Percentiles rank a stretch among this genome's conserved stretches.
Conservation (phyloP, 306 rosid species). For the Neltuma alba region DNA sequence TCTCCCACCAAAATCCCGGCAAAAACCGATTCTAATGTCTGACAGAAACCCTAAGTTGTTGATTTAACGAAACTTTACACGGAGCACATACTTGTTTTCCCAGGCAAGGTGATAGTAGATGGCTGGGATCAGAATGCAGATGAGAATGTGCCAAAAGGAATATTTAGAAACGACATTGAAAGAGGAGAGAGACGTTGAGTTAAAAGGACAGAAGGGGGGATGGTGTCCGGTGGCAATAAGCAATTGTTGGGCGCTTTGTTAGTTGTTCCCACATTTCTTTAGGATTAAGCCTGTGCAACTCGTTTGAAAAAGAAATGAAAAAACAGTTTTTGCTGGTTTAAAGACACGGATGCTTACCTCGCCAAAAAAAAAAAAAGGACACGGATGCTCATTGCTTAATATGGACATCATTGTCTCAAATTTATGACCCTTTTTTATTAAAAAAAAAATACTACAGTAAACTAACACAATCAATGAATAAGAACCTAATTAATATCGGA, state of each 20-base stretch:
- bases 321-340: background rate
- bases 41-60: slow-evolving; percentile 26
- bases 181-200: slow-evolving; percentile 3
- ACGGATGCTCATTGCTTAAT: background rate
- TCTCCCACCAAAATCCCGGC: slow-evolving; percentile 28
- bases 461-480: background rate
- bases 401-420: background rate
- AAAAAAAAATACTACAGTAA: background rate
- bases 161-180: background rate
- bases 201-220: background rate
- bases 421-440: no score
- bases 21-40: slow-evolving; percentile 13
- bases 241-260: background rate
- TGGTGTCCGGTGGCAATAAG: background rate
- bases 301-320: background rate
- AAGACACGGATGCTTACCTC: background rate
- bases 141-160: background rate
- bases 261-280: background rate
- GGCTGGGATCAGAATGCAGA: background rate
- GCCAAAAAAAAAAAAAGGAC: no score
- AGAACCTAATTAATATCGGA: background rate
- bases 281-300: background rate
- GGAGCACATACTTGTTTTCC: background rate
- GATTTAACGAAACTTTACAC: background rate
- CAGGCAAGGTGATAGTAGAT: background rate